Base-by-base conservation (phyloP, 169 alveolate species). In the Plasmodium coatneyi region DNA sequence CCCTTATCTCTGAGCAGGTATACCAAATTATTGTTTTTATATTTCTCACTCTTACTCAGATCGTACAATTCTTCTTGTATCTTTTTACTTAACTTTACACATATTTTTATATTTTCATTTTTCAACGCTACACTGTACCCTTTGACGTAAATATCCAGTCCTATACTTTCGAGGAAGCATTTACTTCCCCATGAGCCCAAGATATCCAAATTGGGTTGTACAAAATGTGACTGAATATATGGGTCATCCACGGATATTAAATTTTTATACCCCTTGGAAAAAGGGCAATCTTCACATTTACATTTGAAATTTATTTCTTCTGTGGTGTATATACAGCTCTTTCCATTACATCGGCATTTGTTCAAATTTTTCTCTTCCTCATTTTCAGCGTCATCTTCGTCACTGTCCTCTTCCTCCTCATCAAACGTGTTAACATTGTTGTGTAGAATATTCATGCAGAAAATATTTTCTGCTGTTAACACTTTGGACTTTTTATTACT, bases 141-240 rank as follows among this genome's bases (percentile, higher is more conserved):
- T 22, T 74, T 72, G 16, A 92, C 91, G 25, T 95, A 92, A 6
- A 95, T 78, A 5, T 95, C 96, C 30, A 96, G 92, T 54, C 97
- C 97, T 56, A 92, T 90, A 84, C 93, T 95, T 60, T 96, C 97
- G 39, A 96, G 92, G 70, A 96, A 95, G 52, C 83, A 84, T 52
- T 96, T 94, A 52, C 97, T 95, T n/a, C 97, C 97, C 96, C 97
- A 93, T 10, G 96, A 96, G 28, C 97, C 97, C 41, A 71, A 56
- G 43, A 96, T 93, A 80, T 96, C 97, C 66, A 96, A 80, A 84
- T 84, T 84, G 22, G 95, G 95, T 46, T 76, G 82, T 34, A 91
- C 82, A 91, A 91, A 91, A 74, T 91, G 95, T 2, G 95, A 91
- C 41, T 91, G 95, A 19, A 91, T 91, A 71, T 91, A 91, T 16